Percentiles rank a stretch among this genome's conserved stretches.
These are phyloP conservation scores for Mallotus japonicus DNA, from an alignment of 441 rosid species.

Conservation along the genomic window DNA sequence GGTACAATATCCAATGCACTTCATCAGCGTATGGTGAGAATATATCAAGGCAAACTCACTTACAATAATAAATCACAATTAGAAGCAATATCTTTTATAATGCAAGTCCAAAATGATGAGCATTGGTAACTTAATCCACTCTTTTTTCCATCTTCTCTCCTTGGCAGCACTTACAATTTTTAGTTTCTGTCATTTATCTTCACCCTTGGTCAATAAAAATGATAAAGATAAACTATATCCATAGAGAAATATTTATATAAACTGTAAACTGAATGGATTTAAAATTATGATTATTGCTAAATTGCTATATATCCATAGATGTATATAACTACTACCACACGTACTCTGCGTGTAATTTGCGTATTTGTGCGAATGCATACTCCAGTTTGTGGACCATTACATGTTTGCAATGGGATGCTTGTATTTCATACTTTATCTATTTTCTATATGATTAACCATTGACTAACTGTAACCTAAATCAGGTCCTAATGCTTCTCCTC, in stretches of 20 bases:
- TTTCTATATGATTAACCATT: background rate
- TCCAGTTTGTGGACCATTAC: background rate
- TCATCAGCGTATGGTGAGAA: background rate
- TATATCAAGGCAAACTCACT: background rate
- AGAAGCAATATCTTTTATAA: background rate
- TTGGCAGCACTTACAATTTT: background rate
- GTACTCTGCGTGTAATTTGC: background rate
- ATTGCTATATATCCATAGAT: background rate
- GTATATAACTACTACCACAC: background rate
- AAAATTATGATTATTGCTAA: background rate
- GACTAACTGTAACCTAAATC: background rate
- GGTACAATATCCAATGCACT: background rate
- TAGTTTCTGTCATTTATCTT: background rate
- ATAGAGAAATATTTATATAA: background rate
- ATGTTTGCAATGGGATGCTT: background rate
- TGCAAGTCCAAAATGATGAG: background rate
- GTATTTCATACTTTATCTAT: background rate
- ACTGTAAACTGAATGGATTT: background rate
- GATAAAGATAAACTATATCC: background rate
- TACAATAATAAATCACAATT: background rate
- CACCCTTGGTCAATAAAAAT: background rate
- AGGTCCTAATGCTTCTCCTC: conserved; percentile 11
- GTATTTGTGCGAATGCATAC: background rate
- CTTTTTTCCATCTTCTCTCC: background rate
- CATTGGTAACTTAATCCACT: background rate